A percentile compares a stretch with the other conserved stretches of the same genome.
Evolutionary conservation across 2,329 filamentous ascomycete species (phyloP).

Genomic region (Rutstroemia sydowiana): DNA sequence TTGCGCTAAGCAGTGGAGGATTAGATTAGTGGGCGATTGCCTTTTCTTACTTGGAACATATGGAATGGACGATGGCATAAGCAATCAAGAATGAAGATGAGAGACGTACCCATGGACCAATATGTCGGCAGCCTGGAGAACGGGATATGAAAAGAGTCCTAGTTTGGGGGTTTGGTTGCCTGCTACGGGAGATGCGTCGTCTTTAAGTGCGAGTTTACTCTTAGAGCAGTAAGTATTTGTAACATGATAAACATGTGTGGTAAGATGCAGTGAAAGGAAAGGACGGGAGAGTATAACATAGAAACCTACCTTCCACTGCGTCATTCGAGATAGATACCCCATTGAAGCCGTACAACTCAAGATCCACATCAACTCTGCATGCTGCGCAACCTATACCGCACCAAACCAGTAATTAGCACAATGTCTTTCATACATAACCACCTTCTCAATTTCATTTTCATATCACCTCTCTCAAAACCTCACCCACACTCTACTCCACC

Average conservation of each 20-base stretch:
- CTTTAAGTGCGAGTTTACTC: constrained; percentile 65
- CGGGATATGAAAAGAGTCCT: constrained; percentile 91
- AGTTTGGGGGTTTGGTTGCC: constrained; percentile 53
- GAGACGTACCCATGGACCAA: constrained; percentile 63
- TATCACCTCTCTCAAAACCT: neutral
- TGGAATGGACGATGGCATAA: neutral
- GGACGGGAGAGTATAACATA: neutral
- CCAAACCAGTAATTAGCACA: neutral
- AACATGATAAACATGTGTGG: no score
- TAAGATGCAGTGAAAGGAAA: no score
- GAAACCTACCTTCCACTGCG: constrained; percentile 81
- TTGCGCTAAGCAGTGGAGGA: constrained; percentile 51
- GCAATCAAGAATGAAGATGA: neutral
- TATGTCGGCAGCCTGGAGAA: constrained; percentile 91
- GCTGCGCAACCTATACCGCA: constrained; percentile 56
- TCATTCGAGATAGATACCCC: constrained; percentile 96
- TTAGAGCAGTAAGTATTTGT: constrained; percentile 34
- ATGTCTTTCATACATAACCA: neutral
- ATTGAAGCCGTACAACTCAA: constrained; percentile 85
- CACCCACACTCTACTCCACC: neutral
- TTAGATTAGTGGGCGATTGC: neutral
- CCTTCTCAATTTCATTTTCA: neutral
- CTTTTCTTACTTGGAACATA: neutral
- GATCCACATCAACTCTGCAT: constrained; percentile 95
- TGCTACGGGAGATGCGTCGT: constrained; percentile 51